These are phyloP conservation scores for Anisogramma anomala DNA, from an alignment of 2,329 filamentous ascomycete genomes.

Conservation along the genomic window DNA sequence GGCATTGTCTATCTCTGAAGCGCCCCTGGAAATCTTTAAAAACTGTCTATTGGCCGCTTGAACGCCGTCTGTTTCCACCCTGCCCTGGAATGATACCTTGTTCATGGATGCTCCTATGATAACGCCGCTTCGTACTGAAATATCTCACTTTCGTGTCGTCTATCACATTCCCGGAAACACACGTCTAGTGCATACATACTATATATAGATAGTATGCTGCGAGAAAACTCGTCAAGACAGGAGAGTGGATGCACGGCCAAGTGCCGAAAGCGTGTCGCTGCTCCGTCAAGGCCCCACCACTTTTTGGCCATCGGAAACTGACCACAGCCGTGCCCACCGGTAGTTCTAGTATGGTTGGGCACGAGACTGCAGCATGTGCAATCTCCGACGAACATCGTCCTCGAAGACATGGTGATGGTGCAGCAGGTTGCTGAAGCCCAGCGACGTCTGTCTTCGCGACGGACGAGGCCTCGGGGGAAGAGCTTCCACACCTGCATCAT, in stretches of 20 bases:
- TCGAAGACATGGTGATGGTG: conserved; percentile 17
- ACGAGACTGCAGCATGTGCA: conserved; percentile 27
- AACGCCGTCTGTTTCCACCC: conserved; percentile 2
- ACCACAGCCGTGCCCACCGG: conserved; percentile 8
- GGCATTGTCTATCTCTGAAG: not conserved
- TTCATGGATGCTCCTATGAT: conserved; percentile 1
- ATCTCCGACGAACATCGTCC: conserved; percentile 24
- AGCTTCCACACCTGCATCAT: conserved; percentile 10
- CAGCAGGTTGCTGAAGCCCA: conserved; percentile 16
- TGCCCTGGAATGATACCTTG: conserved; percentile 3
- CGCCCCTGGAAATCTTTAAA: not conserved
- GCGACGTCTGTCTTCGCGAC: conserved; percentile 18
- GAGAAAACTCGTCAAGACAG: too few species aligned
- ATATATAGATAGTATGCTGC: not conserved
- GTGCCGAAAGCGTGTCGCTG: not conserved
- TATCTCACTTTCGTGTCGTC: not conserved
- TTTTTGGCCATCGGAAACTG: not conserved
- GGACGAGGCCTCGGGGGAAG: conserved; percentile 12
- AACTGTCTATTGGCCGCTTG: not conserved
- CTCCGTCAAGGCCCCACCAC: not conserved
- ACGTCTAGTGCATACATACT: not conserved
- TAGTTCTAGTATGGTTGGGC: conserved; percentile 15
- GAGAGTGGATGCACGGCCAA: not conserved
- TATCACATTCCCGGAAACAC: not conserved
- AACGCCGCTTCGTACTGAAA: conserved; percentile 2